phyloP scores from a whole-genome alignment of 2,329 filamentous ascomycete species.

The Calonectria pauciramosa region DNA sequence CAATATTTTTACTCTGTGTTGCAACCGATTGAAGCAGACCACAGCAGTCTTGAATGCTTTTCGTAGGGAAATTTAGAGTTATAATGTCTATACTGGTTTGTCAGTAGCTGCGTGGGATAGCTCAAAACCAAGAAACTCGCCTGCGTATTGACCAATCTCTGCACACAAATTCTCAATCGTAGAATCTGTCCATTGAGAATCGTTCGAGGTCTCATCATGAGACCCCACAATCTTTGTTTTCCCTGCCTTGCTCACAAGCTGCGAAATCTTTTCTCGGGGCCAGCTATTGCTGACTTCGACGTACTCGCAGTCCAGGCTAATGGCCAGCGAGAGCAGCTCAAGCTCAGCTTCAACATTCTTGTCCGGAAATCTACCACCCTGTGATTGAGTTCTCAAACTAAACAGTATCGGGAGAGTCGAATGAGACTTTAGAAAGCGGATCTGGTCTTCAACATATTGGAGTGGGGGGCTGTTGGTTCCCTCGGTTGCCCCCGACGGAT shows the following conservation, averaged over 20 bases:
- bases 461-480: background rate
- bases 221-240: slow-evolving; percentile 11
- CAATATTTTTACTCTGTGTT: background rate
- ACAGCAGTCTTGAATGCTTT: slow-evolving; percentile 2
- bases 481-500: background rate
- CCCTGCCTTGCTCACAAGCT: background rate
- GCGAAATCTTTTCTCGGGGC: background rate
- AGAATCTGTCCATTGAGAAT: background rate
- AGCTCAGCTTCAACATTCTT: background rate
- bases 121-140: background rate
- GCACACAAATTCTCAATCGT: background rate
- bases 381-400: slow-evolving; percentile 2
- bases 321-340: slow-evolving; percentile 10
- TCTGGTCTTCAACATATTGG: slow-evolving; percentile 9
- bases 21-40: background rate
- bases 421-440: slow-evolving; percentile 4
- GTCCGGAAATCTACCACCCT: slow-evolving; percentile 14
- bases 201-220: background rate
- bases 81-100: background rate
- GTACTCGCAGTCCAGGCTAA: slow-evolving; percentile 4
- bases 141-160: slow-evolving; percentile 8
- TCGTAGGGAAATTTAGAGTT: background rate
- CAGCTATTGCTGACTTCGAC: slow-evolving; percentile 8
- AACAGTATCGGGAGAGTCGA: slow-evolving; percentile 9
- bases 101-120: background rate